phyloP scores from a whole-genome alignment of 306 rosid genomes.

The Adenanthera pavonina region DNA sequence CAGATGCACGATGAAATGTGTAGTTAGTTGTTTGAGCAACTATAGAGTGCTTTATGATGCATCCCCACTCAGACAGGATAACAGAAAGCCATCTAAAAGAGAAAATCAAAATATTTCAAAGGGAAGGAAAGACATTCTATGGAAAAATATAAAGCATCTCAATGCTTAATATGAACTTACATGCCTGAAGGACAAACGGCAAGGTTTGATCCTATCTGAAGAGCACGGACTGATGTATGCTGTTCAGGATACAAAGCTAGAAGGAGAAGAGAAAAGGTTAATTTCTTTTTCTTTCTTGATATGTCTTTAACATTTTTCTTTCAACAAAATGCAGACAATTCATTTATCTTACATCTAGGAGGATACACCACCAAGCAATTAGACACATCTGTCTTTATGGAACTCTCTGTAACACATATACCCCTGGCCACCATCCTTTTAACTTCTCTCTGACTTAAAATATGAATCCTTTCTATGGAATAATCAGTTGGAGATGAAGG shows the following conservation, averaged over 20 bases:
- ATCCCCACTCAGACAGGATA: background rate
- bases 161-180: constrained; percentile 58
- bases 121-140: background rate
- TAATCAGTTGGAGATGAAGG: constrained; percentile 47
- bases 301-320: constrained; percentile 4
- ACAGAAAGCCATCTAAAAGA: background rate
- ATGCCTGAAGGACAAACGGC: constrained; percentile 83
- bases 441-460: constrained; percentile 51
- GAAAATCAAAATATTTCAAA: constrained; percentile 13
- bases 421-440: constrained; percentile 84
- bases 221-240: constrained; percentile 69
- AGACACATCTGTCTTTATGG: constrained; percentile 68
- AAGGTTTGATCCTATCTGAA: constrained; percentile 80
- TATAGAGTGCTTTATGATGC: background rate
- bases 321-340: constrained; percentile 33
- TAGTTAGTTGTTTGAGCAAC: constrained; percentile 26
- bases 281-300: constrained; percentile 13
- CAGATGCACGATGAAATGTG: background rate
- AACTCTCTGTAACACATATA: constrained; percentile 73
- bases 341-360: constrained; percentile 75
- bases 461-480: constrained; percentile 51
- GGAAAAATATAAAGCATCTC: constrained; percentile 9
- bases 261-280: constrained; percentile 36
- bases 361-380: constrained; percentile 79
- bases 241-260: constrained; percentile 86